These are phyloP conservation scores for Xylariaceae sp. DNA, from an alignment of 2,329 filamentous ascomycete genomes.

Conservation along the genomic window DNA sequence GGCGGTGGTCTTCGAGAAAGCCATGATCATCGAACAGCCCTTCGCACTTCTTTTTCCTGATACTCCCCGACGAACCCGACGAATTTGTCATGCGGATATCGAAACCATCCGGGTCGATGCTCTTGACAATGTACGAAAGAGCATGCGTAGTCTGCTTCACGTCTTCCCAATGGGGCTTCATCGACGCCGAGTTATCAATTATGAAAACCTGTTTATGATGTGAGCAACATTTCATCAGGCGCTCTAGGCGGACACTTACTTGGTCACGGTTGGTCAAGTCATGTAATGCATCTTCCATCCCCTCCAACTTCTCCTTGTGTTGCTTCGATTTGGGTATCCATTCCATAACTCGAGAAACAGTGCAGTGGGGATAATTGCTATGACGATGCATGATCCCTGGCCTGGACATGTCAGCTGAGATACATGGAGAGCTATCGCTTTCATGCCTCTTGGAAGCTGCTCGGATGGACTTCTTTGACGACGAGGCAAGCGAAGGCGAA, in stretches of 20 bases:
- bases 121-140: slow-evolving; percentile 4
- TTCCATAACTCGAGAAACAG: too few relatives aligned
- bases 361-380: too few relatives aligned
- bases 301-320: too few relatives aligned
- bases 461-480: too few relatives aligned
- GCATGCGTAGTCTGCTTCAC: slow-evolving; percentile 5
- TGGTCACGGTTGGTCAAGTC: not conserved
- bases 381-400: too few relatives aligned
- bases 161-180: not conserved
- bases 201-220: not conserved
- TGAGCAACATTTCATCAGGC: not conserved
- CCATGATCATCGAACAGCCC: not conserved
- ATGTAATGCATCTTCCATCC: too few relatives aligned
- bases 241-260: not conserved
- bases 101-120: slow-evolving; percentile 10
- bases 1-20: not conserved
- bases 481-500: too few relatives aligned
- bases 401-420: too few relatives aligned
- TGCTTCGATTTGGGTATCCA: too few relatives aligned
- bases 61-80: too few relatives aligned
- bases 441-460: too few relatives aligned
- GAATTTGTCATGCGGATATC: slow-evolving; percentile 7
- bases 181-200: slow-evolving; percentile 7
- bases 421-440: too few relatives aligned
- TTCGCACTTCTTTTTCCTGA: not conserved